Evolutionary conservation across 129 eudicot species (phyloP), one percentile per base, ranked within the genome.

Genomic region (Flaveria robusta): DNA sequence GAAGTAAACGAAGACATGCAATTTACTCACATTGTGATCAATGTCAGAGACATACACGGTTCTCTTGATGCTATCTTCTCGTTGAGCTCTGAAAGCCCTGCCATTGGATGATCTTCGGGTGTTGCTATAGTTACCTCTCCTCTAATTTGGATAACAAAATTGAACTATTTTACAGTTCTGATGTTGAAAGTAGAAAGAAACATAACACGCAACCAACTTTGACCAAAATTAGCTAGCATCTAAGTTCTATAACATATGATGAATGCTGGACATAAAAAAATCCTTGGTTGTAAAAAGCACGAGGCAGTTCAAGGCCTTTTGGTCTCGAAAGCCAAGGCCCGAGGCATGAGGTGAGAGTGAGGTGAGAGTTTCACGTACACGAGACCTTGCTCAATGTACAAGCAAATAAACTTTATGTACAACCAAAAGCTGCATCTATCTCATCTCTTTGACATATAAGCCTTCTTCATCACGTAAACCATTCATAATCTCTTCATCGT

Each of bases 31-130:
- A 87, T 87, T 89, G 79, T 91, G 97, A 77, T 91, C 96, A 4
- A 91, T 85, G 60, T 91, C 97, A 27, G 97, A 89, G 46, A 91
- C 97, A 82, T 91, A 91, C 59, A 91, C 97, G 22, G 97, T 91
- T 79, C 97, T 86, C 80, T 91, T 89, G 70, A 93, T 87, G 78
- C 97, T 93, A 80, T 90, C 98, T 87, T 93, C 98, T 79, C 96
- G 77, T 83, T 93, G 98, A 84, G 97, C 97, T 83, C 91, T 87
- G 54, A 74, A 84, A 58, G 88, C 93, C 69, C 81, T 84, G 5
- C 43, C 68, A 63, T 29, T 63, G 74, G 85, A 77, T 82, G 91
- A 67, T 66, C 83, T 87, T 72, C 86, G 84, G 12, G 91, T 81
- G 59, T 89, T 91, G 75, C 77, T 86, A 49, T 82, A 84, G 84